Evolutionary conservation across 495 filamentous ascomycete genomes (phyloP).

Genomic region (Aspergillus kassunensis): DNA sequence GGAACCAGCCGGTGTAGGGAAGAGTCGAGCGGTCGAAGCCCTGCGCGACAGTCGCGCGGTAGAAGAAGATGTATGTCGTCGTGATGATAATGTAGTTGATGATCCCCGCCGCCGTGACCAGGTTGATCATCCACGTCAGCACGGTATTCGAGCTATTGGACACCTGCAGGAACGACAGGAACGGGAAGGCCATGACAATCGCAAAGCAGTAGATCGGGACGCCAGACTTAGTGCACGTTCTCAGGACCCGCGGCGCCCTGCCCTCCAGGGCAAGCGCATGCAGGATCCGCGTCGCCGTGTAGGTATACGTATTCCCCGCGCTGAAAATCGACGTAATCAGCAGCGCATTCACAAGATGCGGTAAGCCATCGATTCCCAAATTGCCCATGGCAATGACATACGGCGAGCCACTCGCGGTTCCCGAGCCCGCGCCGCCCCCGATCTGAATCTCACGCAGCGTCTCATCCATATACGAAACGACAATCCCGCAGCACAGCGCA

Average conservation of each 20-base stretch:
- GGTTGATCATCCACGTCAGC: slow-evolving; percentile 30
- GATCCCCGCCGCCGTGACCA: slow-evolving; percentile 40
- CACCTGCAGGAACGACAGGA: slow-evolving; percentile 42
- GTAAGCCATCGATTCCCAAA: slow-evolving; percentile 59
- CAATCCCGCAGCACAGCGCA: slow-evolving; percentile 61
- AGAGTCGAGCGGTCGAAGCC: slow-evolving; percentile 48
- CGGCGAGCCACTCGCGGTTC: slow-evolving; percentile 57
- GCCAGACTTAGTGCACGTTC: slow-evolving; percentile 35
- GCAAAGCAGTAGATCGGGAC: slow-evolving; percentile 42
- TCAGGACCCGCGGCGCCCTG: slow-evolving; percentile 52
- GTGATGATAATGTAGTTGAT: slow-evolving; percentile 54
- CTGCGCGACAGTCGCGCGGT: slow-evolving; percentile 52
- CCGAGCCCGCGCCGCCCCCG: slow-evolving; percentile 35
- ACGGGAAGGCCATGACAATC: slow-evolving; percentile 41
- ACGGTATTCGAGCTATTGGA: slow-evolving; percentile 24
- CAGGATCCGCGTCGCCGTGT: slow-evolving; percentile 62
- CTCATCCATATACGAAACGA: slow-evolving; percentile 55
- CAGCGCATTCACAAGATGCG: slow-evolving; percentile 70
- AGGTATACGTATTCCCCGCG: slow-evolving; percentile 72
- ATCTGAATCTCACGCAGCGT: slow-evolving; percentile 32
- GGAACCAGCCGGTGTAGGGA: slow-evolving; percentile 54
- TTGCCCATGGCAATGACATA: slow-evolving; percentile 58
- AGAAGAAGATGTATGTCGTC: slow-evolving; percentile 55
- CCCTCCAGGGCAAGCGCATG: slow-evolving; percentile 54
- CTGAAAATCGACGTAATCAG: slow-evolving; percentile 63